Base-by-base conservation (phyloP, 140 eudicot genomes). In the Anethum foeniculum region DNA sequence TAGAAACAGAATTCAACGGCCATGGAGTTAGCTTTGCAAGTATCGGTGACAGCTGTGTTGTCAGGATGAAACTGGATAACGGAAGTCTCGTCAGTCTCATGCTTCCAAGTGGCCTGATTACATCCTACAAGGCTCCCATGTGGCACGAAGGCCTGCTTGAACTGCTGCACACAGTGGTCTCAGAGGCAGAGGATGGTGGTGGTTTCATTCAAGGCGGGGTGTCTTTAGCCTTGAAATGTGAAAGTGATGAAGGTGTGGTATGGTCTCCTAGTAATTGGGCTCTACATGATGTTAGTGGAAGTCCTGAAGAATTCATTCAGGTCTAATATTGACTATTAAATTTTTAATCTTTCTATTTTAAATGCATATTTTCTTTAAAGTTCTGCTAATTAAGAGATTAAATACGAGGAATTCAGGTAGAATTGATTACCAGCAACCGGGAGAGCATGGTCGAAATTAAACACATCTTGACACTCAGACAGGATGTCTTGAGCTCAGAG, bases 91-190 rank as follows among this genome's bases (percentile, higher is more conserved):
- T 93, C 85, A 92, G 80, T 36, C 69, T 94, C 46, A 85, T 94
- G 96, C 85, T 94, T 77, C 98, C 98, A 27, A 86, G 90, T 85
- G 98, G 97, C 79, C 79, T 94, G 44, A 81, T 94, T 82, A 94
- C 98, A 41, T 94, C 98, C 13, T 92, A 85, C 85, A 94, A 92
- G 83, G 85, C 96, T 71, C 85, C 81, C 44, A 91, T 94, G 97
- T 94, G 98, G 97, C 96, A 91, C 67, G 96, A 97, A 0, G 97
- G 93, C 72, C 78, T 88, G 38, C 82, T 87, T 65, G 98, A 94
- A 83, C 39, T 94, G 86, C 84, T 94, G 68, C 98, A 93, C 44
- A 93, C 97, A 19, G 48, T 77, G 2, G 98, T 93, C n/a, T 84
- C 93, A 0, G 87, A 88, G 47, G 87, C 77, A 36, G 88, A 86